Base-by-base conservation (phyloP, 306 rosid genomes). In the Dalbergia cultrata region DNA sequence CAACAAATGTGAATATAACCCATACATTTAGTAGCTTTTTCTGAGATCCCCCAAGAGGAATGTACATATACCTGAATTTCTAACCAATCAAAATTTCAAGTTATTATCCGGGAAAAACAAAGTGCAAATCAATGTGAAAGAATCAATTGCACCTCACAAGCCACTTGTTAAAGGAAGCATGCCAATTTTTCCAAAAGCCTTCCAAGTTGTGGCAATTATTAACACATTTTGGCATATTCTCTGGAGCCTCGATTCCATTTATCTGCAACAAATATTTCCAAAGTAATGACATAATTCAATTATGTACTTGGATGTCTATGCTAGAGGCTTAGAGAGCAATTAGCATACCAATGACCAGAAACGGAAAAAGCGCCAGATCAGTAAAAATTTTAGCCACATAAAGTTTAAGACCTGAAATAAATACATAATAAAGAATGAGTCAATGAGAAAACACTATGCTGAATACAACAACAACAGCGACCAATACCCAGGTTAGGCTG, bases 131-230 rank as follows among this genome's bases (percentile, higher is more conserved):
- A 69, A 45, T 64, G 76, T 33, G 57, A 65, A 79, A 75, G 52
- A 81, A 60, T 74, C 70, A 5, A 83, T 64, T 74, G 74, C 81
- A 93, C 99, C 99, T 93, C 87, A 95, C 99, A 78, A 95, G 97
- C 99, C 97, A 95, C 90, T 93, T 95, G 89, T 95, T 95, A 82
- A 81, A 95, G 83, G 98, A 95, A 83, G 98, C 97, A 90, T 95
- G 99, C 99, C 99, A 95, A 82, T 83, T 91, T 86, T 95, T 95
- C 99, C 99, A 95, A 81, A 93, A 95, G 67, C 88, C 87, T 88
- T 95, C 97, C 88, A 95, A 80, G 84, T 84, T 90, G 82, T 86
- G 86, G 91, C 99, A 90, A 80, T 91, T 95, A 89, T 95, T 93
- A 70, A 93, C 86, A 82, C 99, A 95, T 90, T 84, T 91, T 22